Percentiles rank a stretch among this genome's conserved stretches.
These are phyloP conservation scores for Acer negundo DNA, from an alignment of 345 rosid genomes.

Conservation along the genomic window DNA sequence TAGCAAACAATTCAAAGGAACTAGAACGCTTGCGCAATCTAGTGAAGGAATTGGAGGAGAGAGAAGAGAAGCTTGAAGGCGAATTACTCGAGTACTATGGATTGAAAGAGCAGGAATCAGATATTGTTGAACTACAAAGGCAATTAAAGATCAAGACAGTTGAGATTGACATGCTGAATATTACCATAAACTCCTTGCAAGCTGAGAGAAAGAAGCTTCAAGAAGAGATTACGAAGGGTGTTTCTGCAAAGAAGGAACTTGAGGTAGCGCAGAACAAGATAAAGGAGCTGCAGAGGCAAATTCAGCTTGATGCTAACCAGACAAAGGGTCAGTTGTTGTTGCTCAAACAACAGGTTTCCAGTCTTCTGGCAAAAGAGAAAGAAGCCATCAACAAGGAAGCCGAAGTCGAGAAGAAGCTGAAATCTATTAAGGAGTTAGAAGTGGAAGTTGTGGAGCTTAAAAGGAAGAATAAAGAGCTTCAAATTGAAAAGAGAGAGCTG, in stretches of 20 bases:
- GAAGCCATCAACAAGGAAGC: constrained; percentile 72
- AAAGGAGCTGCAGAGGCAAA: constrained; percentile 87
- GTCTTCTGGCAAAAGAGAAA: constrained; percentile 81
- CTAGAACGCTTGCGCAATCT: constrained; percentile 67
- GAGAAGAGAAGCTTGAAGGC: constrained; percentile 94
- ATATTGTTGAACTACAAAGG: constrained; percentile 68
- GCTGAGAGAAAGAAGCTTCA: constrained; percentile 89
- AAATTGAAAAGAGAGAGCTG: constrained; percentile 90
- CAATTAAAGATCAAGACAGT: constrained; percentile 94
- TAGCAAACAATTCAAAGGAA: constrained; percentile 76
- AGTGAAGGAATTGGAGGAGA: constrained; percentile 82
- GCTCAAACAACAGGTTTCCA: constrained; percentile 89
- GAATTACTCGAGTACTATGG: constrained; percentile 94
- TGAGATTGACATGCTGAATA: constrained; percentile 90
- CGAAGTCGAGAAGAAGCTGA: constrained; percentile 72
- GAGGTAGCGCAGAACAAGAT: constrained; percentile 79
- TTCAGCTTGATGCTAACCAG: constrained; percentile 92
- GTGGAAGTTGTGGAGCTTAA: constrained; percentile 85
- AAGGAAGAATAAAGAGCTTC: constrained; percentile 92
- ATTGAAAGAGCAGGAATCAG: constrained; percentile 87
- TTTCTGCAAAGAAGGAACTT: constrained; percentile 63
- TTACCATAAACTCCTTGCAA: constrained; percentile 80
- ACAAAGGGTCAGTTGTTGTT: constrained; percentile 86
- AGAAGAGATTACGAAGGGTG: constrained; percentile 62
- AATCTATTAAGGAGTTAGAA: constrained; percentile 72